These are phyloP conservation scores for Saturnispora quitensis DNA, from an alignment of 805 yeast genomes.

Conservation along the genomic window DNA sequence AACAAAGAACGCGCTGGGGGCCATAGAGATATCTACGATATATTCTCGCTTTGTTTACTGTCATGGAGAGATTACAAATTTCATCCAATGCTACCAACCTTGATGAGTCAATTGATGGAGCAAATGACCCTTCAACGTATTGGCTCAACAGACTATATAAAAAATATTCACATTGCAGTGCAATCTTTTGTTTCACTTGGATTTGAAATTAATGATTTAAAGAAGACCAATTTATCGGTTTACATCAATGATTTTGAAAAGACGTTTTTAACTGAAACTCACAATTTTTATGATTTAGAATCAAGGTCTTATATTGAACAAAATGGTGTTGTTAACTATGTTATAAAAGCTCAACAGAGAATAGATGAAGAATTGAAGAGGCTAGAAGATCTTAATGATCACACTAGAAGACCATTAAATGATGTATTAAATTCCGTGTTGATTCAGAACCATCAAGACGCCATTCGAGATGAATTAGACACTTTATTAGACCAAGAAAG, in stretches of 20 bases:
- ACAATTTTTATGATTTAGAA: constrained; percentile 57
- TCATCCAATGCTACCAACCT: constrained; percentile 45
- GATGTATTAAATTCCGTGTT: constrained; percentile 68
- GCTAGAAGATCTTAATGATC: constrained; percentile 73
- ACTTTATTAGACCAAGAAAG: constrained; percentile 65
- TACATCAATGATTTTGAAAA: constrained; percentile 75
- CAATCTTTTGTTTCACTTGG: constrained; percentile 85
- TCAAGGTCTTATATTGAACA: constrained; percentile 54
- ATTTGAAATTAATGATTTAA: constrained; percentile 81
- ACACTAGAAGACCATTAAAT: constrained; percentile 68
- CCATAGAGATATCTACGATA: constrained; percentile 80
- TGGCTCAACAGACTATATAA: constrained; percentile 62
- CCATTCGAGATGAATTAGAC: constrained; percentile 68
- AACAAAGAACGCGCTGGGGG: constrained; percentile 94
- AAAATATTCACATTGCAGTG: constrained; percentile 61
- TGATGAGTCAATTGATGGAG: constrained; percentile 64
- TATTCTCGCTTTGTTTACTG: constrained; percentile 75
- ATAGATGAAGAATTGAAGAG: constrained; percentile 76
- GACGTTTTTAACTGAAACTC: constrained; percentile 63
- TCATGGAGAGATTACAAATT: constrained; percentile 86
- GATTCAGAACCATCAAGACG: constrained; percentile 68
- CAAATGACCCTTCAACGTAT: constrained; percentile 73
- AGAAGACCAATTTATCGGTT: constrained; percentile 72
- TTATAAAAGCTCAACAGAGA: constrained; percentile 75
- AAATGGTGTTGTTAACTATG: constrained; percentile 84